Base-by-base conservation (phyloP, 129 eudicot species). In the Erigeron canadensis region DNA sequence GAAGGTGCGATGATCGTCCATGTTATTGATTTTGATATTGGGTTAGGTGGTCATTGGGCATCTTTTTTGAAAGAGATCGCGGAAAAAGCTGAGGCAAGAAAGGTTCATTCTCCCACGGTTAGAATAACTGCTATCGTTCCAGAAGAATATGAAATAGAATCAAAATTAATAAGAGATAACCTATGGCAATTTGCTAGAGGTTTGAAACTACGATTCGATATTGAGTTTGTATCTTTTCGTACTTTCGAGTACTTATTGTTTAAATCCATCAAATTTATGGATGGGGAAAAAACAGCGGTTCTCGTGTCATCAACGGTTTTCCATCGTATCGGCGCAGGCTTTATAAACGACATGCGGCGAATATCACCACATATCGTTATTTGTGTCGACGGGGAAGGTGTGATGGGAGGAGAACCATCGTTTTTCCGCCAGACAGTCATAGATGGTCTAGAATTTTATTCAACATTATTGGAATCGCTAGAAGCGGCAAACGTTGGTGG, bases 21-120 rank as follows among this genome's bases (percentile, higher is more conserved):
- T 81, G 84, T 90, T 72, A 74, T 95, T 77, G 99, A 95, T 51
- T 95, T 95, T 12, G 97, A 94, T 65, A 86, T 94, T 79, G 96
- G 98, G 0, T 40, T 89, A 2, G 98, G 98, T 4, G 91, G 89
- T 22, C 93, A 86, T 75, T 90, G 86, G 94, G 97, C 99, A 19
- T 90, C 99, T 51, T 88, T 95, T 78, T 69, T 95, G 87, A 83
- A 83, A 44, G 97, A 86, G 78, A 79, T 95, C 18, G 95, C 91
- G 2, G 97, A 91, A 21, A 86, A 86, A 67, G 83, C 91, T 3
- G 91, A 81, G 15, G 59, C 69, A 8, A 73, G 80, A 6, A 81
- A 81, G 45, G 38, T 65, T 18, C 68, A 74, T 13, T 47, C 88
- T 2, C 89, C 90, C 12, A 69, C 80, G 4, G 81, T 93, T 1